Base-by-base conservation (phyloP, 257 asterid species). In the Apocynum venetum region DNA sequence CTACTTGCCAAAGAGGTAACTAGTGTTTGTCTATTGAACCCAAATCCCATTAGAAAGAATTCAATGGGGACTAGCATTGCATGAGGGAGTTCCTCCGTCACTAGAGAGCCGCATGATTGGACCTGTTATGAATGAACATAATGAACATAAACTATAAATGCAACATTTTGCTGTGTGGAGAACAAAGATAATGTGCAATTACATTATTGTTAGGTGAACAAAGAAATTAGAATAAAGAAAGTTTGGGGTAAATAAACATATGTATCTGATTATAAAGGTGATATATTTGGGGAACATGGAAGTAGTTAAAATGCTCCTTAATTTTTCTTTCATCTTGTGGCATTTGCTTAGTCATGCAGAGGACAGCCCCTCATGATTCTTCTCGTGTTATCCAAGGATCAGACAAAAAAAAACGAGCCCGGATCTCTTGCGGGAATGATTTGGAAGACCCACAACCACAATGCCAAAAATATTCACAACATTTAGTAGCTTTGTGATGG, bases 21-120 rank as follows among this genome's bases (percentile, higher is more conserved):
- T 57, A 72, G 44, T 31, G 75, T 56, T 52, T 35, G 90, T 79
- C 87, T 88, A 76, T 81, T 83, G 84, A 87, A 86, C 68, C 97
- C 94, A 40, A 64, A 85, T 4, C 94, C 91, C 94, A 91, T 87
- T 77, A 91, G 87, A 65, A 91, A 91, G 80, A 89, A 91, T 77
- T 91, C 97, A 11, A 91, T 75, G 2, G 97, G 97, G 61, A 87
- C 91, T 74, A 88, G 71, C 97, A 91, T 89, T 64, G 93, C 93
- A 19, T 91, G 89, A 0, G 97, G 97, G 78, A 89, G 97, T 82
- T 91, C 97, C 86, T 91, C 94, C 0, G 94, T 91, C 3, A 91
- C 93, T 83, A 89, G 80, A 13, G 97, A 89, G 47, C 94, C 97
- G 44, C 97, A 91, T 51, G 91, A 88, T 85, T 91, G 92, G 68